Conservation (phyloP, 371 early-diverging fungal genomes). For the Coemansia sp. region DNA sequence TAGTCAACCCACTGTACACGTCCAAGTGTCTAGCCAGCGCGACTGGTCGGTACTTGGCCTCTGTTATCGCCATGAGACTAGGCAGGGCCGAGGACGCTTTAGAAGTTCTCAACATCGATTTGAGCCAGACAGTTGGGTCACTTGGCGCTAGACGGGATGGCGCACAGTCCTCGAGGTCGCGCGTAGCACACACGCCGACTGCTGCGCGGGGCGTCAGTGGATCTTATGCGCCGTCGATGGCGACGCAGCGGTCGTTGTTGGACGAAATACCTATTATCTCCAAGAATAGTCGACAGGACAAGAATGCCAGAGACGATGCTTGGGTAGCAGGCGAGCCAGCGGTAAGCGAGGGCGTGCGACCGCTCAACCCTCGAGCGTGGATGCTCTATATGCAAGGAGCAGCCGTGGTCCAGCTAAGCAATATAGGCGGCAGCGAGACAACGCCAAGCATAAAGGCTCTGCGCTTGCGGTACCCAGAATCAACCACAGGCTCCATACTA, state of each 20-base stretch:
- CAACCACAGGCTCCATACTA: background rate
- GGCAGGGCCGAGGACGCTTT: conserved; percentile 47
- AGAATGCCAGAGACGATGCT: no score
- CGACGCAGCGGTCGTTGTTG: no score
- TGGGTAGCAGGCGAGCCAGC: no score
- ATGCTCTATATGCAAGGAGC: conserved; percentile 50
- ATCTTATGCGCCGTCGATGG: background rate
- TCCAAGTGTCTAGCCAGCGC: conserved; percentile 13
- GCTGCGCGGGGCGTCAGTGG: background rate
- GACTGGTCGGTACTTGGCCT: conserved; percentile 38
- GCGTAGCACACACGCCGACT: conserved; percentile 4
- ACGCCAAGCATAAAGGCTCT: conserved; percentile 38
- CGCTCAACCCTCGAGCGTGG: conserved; percentile 35
- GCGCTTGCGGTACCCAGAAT: conserved; percentile 10
- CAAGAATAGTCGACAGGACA: no score
- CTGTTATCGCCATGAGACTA: conserved; percentile 43
- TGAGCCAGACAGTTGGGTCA: background rate
- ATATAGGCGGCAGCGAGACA: conserved; percentile 33
- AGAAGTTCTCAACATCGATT: conserved; percentile 24
- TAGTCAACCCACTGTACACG: conserved; percentile 20
- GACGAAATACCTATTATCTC: no score
- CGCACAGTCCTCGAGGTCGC: background rate
- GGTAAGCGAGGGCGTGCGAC: no score
- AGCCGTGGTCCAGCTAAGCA: conserved; percentile 40
- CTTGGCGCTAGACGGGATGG: background rate